Evolutionary conservation across 768 basidiomycete species (phyloP), one percentile per base, ranked within the genome.

Genomic region (Cytidiella melzeri): DNA sequence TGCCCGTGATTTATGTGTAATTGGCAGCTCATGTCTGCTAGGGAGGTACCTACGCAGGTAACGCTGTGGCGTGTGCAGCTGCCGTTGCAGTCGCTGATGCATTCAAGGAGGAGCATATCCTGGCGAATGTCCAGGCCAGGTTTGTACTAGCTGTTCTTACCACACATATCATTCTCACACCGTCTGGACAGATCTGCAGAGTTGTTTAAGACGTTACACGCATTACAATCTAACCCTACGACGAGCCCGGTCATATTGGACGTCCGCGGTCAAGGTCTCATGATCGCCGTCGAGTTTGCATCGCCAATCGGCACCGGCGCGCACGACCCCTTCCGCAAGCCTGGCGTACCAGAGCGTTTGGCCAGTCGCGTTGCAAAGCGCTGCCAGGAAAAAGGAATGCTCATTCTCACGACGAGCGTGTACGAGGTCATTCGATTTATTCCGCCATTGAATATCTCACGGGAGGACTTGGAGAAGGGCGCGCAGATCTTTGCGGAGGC

Each of bases 361-460:
- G 84, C 92, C 3, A 71, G 72, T 44, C 75, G 84, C 24, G 79
- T 96, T 7, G 76, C 87, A 52, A 80, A 80, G 61, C 81, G 77
- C 59, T 96, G 93, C 65, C 73, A 91, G 53, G 87, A 92, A 63
- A 84, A 88, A 63, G 92, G 89, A 19, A 67, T 97, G 72, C 64
- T 96, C 43, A 79, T 95, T 36, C 72, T 97, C 50, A 95, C 94
- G 11, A 96, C 94, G 21, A 90, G 87, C 44, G 75, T 89, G 21
- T 94, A 87, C 64, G 87, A 94, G 64, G 85, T 86, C 12, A 71
- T 96, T 50, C 74, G 93, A 61, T 96, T 98, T 73, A 97, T 98
- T 59, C 95, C 95, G 3, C 80, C 95, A 13, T 67, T 97, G 58
- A 94, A 91, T 62, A 79, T 95, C 54, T 78, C 75, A 20, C 66